Conservation (phyloP, 805 yeast species). For the Monosporozyma solicola region DNA sequence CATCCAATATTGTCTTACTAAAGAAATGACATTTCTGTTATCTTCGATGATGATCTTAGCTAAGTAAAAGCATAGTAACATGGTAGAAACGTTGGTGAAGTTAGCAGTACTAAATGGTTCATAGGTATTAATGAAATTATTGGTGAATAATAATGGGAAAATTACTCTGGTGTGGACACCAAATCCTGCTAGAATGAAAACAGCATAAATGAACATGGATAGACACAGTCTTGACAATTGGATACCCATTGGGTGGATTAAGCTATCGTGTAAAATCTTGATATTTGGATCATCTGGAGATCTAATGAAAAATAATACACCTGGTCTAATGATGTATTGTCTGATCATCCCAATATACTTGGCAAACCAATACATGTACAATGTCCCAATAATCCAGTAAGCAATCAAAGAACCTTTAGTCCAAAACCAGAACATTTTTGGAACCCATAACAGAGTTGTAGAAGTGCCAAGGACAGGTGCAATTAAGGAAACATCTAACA, state of each 20-base stretch:
- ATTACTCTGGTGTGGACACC: constrained; percentile 52
- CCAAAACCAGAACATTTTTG: constrained; percentile 17
- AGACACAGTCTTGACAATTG: constrained; percentile 67
- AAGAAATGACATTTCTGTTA: constrained; percentile 25
- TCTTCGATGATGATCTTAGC: constrained; percentile 21
- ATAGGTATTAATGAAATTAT: constrained; percentile 15
- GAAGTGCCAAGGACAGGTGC: constrained; percentile 20
- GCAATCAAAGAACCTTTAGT: constrained; percentile 18
- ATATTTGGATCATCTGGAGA: constrained; percentile 93
- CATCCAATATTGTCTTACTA: constrained; percentile 51
- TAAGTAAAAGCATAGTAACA: constrained; percentile 33
- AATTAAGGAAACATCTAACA: constrained; percentile 54
- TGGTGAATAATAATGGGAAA: constrained; percentile 31
- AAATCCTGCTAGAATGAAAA: constrained; percentile 65
- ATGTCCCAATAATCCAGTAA: constrained; percentile 69
- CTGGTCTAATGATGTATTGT: constrained; percentile 63
- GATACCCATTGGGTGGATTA: constrained; percentile 61
- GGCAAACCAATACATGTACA: constrained; percentile 83
- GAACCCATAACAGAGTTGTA: constrained; percentile 14
- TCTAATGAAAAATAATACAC: constrained; percentile 83
- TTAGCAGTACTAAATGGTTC: constrained; percentile 1
- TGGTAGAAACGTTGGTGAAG: constrained; percentile 6
- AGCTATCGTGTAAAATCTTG: constrained; percentile 76
- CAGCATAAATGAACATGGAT: constrained; percentile 66
- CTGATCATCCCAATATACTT: constrained; percentile 79